These are phyloP conservation scores for Durusdinium trenchii DNA, from an alignment of 73 alveolate genomes.

Conservation along the genomic window DNA sequence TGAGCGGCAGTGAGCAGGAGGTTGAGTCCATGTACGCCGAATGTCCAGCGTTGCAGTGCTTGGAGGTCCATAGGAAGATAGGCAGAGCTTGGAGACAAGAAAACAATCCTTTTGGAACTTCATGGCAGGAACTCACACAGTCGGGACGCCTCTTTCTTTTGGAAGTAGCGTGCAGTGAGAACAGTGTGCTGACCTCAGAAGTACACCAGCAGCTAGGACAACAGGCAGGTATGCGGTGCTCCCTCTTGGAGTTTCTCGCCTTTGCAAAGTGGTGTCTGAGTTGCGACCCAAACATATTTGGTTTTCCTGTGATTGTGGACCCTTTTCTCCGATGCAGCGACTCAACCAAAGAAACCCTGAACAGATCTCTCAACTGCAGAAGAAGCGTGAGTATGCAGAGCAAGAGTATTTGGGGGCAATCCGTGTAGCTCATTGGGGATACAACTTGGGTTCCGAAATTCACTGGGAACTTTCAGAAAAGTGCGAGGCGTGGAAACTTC, in stretches of 20 bases:
- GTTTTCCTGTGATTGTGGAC: too few relatives aligned
- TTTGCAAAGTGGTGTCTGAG: too few relatives aligned
- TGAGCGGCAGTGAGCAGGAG: not conserved
- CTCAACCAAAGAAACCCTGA: too few relatives aligned
- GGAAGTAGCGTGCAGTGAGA: not conserved
- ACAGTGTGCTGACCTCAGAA: not conserved
- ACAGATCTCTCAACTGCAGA: too few relatives aligned
- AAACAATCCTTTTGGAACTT: not conserved
- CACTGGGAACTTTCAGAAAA: too few relatives aligned
- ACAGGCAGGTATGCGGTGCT: not conserved
- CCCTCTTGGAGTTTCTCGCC: not conserved
- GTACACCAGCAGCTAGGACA: not conserved
- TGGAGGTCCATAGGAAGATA: not conserved
- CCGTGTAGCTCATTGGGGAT: too few relatives aligned
- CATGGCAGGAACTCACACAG: not conserved
- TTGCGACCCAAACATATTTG: too few relatives aligned
- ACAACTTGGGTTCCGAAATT: too few relatives aligned
- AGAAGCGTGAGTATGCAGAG: too few relatives aligned
- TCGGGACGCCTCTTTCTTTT: not conserved
- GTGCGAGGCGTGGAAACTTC: too few relatives aligned
- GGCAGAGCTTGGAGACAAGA: not conserved
- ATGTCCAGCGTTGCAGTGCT: not conserved
- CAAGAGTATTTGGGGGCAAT: too few relatives aligned
- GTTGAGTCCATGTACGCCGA: not conserved
- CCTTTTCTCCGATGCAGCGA: too few relatives aligned